Base-by-base conservation (phyloP, 768 basidiomycete genomes). In the Tephrocybe sp. region DNA sequence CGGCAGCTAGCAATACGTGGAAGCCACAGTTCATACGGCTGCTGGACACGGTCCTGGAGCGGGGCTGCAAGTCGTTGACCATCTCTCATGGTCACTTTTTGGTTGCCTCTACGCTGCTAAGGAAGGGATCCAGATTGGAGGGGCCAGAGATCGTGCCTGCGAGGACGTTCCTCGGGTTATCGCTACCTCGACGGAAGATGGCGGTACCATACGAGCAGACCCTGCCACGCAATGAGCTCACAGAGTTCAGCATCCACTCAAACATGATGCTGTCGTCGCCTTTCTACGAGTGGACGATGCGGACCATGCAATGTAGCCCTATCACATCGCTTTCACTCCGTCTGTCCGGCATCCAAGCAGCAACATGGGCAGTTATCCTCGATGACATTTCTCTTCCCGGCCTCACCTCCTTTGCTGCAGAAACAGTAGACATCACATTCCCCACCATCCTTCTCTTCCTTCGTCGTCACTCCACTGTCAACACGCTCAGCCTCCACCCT, bases 231-330 rank as follows among this genome's bases (percentile, higher is more conserved):
- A 53, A 52, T 41, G 36, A 48, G 22, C 51, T 63, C 10, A 35
- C 32, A 2, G 50, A 56, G 5, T 50, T 66, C n/a, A 38, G 20
- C 14, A 47, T 64, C 2, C 52, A 58, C 42, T 60, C 60, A 2
- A 52, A 56, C 35, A 49, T 64, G 20, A 53, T 63, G 9, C 56
- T 66, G 41, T 48, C 51, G 1, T 44, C 50, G 17, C 51, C 58
- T 14, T 61, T 66, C 36, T 57, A 60, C 38, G 56, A 58, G 1
- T 66, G 65, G 65, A 60, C 56, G 4, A 49, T 63, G 2, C 38
- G 54, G 0, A 59, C 58, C 1, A 50, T 64, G 5, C 57, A 56
- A 4, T 48, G 38, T 2, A 58, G 48, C 36, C 56, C 46, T 13
- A 57, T 66, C 31, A 56, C 54, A 5, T 52, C 54, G 3, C 56